Base-by-base conservation (phyloP, 352 stramenopile genomes). In the Pythium dissotocum region DNA sequence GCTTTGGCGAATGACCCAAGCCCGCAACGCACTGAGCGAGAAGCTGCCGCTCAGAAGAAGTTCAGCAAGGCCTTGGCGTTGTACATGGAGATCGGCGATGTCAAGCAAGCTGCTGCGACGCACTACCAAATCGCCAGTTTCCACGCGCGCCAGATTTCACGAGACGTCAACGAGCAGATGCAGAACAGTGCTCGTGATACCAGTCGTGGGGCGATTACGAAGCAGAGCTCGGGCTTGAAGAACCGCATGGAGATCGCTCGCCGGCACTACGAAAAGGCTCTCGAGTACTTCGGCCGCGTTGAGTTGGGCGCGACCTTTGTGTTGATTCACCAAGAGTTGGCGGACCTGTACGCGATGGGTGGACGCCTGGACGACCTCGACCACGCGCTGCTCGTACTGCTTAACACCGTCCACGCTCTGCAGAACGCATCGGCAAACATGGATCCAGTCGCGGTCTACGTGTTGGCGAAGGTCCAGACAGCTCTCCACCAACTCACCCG, bases 41-140 rank as follows among this genome's bases (percentile, higher is more conserved):
- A 86, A 52, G 82, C 84, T 30, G 77, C 87, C 38, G 75, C 75
- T 0, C 72, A 83, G 52, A 83, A 77, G 56, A 77, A 83, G 28
- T 94, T 94, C 44, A 88, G 86, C 61, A 90, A 85, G 52, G 83
- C 88, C 18, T 59, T 96, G 30, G 77, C 85, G 13, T 58, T 96
- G 40, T 96, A 96, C 64, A 71, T 74, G 2, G 86, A 96, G 61
- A 67, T 96, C 12, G 71, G 64, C 5, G 86, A 94, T 54, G 42
- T 61, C 46, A 93, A 93, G 70, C 88, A 96, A 65, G 68, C 77
- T 4, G 88, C 86, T 6, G 82, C 88, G 14, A 93, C 86, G 10
- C 86, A 96, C 60, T 96, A 96, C 59, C 88, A 96, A 58, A 91
- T 96, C 55, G 88, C 88, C 4, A 90, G 83, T 3, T 96, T 90